These are phyloP conservation scores for Aspergillus biplanus DNA, from an alignment of 495 filamentous ascomycete species.

Conservation along the genomic window DNA sequence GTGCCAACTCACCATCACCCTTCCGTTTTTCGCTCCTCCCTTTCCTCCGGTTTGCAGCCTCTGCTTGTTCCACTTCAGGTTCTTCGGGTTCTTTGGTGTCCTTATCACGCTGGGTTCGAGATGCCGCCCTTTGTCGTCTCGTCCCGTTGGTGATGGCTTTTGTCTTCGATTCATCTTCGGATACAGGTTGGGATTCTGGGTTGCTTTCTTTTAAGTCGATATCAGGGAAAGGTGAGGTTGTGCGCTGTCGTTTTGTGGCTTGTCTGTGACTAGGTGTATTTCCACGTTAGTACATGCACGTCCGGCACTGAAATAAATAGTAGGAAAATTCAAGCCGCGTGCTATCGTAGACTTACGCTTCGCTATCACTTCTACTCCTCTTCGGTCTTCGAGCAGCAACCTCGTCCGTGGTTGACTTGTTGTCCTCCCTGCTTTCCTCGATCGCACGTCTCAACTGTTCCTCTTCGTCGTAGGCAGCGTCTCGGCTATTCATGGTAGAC, in stretches of 20 bases:
- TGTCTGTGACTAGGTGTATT: conserved; percentile 53
- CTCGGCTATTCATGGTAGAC: conserved; percentile 97
- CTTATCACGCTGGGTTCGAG: conserved; percentile 72
- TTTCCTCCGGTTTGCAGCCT: conserved; percentile 75
- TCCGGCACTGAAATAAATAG: background rate
- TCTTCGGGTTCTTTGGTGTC: conserved; percentile 69
- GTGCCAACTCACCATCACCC: conserved; percentile 68
- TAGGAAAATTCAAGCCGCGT: conserved; percentile 6
- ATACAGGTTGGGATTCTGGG: conserved; percentile 58
- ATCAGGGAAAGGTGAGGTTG: conserved; percentile 71
- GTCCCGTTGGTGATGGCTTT: conserved; percentile 51
- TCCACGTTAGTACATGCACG: conserved; percentile 27
- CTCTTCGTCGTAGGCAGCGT: conserved; percentile 94
- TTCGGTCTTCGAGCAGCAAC: conserved; percentile 67
- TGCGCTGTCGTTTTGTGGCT: conserved; percentile 70
- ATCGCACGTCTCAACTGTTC: conserved; percentile 87
- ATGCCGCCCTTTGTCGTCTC: conserved; percentile 68
- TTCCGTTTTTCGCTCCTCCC: conserved; percentile 71
- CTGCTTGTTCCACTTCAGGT: conserved; percentile 66
- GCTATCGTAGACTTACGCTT: conserved; percentile 69
- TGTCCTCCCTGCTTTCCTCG: conserved; percentile 88
- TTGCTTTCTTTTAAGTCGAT: conserved; percentile 53
- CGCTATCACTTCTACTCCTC: conserved; percentile 85
- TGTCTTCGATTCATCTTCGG: conserved; percentile 67
- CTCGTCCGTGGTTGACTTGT: conserved; percentile 43